A percentile compares a stretch with the other conserved stretches of the same genome.
These are phyloP conservation scores for Xylariomycetidae sp. DNA, from an alignment of 2,329 filamentous ascomycete species.

Conservation along the genomic window DNA sequence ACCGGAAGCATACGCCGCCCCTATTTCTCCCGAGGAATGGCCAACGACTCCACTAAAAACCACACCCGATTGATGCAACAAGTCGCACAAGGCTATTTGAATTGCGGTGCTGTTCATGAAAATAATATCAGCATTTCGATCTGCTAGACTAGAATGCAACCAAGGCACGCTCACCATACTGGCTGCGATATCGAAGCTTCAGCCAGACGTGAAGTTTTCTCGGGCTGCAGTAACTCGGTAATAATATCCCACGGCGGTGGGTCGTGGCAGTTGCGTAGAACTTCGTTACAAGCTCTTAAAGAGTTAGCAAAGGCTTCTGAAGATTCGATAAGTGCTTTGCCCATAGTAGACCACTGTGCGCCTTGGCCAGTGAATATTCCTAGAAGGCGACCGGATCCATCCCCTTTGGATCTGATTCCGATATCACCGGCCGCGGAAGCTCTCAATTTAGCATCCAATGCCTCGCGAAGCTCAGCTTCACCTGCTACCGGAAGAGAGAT, in stretches of 20 bases:
- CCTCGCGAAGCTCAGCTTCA: too few relatives aligned
- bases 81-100: constrained; percentile 30
- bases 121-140: too few relatives aligned
- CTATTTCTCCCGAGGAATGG: constrained; percentile 37
- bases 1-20: constrained; percentile 32
- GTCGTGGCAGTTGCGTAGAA: too few relatives aligned
- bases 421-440: too few relatives aligned
- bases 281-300: constrained; percentile 9
- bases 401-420: too few relatives aligned
- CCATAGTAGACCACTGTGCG: constrained; percentile 40
- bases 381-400: constrained; percentile 14
- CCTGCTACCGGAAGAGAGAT: too few relatives aligned
- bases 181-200: constrained; percentile 19
- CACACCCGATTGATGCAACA: constrained; percentile 16
- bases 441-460: too few relatives aligned
- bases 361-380: constrained; percentile 41
- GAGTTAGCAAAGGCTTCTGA: constrained; percentile 6
- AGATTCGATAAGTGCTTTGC: constrained; percentile 19
- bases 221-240: neutral
- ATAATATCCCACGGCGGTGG: neutral
- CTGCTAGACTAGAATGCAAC: too few relatives aligned
- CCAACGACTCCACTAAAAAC: constrained; percentile 28
- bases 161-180: too few relatives aligned
- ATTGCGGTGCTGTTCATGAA: constrained; percentile 31
- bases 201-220: constrained; percentile 8